These are phyloP conservation scores for Xylaria multiplex DNA, from an alignment of 2,329 filamentous ascomycete genomes.

Conservation along the genomic window DNA sequence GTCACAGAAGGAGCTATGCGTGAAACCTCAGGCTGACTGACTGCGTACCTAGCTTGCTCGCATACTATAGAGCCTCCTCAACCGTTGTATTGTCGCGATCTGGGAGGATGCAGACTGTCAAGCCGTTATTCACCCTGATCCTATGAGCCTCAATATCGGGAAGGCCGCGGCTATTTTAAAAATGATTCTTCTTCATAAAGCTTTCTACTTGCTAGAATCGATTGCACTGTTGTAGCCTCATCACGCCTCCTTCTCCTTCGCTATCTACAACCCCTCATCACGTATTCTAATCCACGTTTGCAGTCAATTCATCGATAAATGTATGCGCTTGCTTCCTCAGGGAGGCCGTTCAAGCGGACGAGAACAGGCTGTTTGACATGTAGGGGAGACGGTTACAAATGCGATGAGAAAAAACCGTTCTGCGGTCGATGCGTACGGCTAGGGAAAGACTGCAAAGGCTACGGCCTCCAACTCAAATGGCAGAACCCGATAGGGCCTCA, in stretches of 20 bases:
- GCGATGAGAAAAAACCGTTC: conserved; percentile 48
- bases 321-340: neutral
- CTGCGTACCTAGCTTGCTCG: neutral
- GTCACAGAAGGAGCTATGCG: neutral
- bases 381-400: conserved; percentile 50
- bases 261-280: neutral
- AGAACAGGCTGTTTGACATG: conserved; percentile 47
- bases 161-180: neutral
- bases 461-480: conserved; percentile 48
- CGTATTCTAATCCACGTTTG: conserved; percentile 1
- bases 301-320: neutral
- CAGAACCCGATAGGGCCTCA: conserved; percentile 35
- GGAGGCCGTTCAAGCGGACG: conserved; percentile 43
- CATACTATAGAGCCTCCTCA: neutral
- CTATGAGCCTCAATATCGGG: neutral
- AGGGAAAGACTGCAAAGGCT: conserved; percentile 47
- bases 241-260: neutral
- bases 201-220: neutral
- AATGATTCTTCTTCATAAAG: neutral
- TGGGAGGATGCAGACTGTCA: neutral
- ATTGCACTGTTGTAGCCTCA: neutral
- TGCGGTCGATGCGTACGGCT: conserved; percentile 48
- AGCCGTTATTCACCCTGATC: neutral
- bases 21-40: conserved; percentile 6
- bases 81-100: neutral